Evolutionary conservation across 164 flowering plant genomes (phyloP), one percentile per base, ranked within the genome.

Genomic region (Magnolia officinalis): DNA sequence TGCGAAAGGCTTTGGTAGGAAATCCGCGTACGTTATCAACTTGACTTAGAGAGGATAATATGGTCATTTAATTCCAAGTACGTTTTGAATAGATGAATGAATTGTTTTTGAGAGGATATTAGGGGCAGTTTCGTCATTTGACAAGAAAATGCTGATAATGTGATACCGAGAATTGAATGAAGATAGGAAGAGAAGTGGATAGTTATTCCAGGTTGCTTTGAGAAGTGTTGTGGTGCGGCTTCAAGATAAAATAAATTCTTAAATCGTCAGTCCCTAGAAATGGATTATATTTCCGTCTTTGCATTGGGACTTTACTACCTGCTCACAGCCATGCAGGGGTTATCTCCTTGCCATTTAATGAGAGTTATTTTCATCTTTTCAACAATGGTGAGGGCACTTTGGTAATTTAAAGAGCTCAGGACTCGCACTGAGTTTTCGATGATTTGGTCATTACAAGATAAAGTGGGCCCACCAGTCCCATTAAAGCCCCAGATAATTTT

Each of bases 151-250:
- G 14, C 11, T 59, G n/a, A 13, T 59, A 2, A 59, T 1, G 4
- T 5, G 9, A 23, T 8, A 19, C 2, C 19, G 26, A 64, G 67
- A 13, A 21, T 19, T 64, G 67, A 64, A 64, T 64, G 67, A 21
- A 64, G 23, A 11, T n/a, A 19, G 24, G 23, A 5, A 19, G 24
- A 64, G 2, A 5, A 64, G 16, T 64, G 19, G 20, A 0, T 7
- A 8, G 13, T 64, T 20, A 21, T 64, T 64, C 19, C 67, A 64
- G 67, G 67, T 64, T 64, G 67, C 67, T 64, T 64, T 21, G 67
- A 64, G 23, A 64, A 64, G 26, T n/a, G 67, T 64, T 64, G 10
- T 0, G 8, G 21, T 9, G 21, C 24, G 1, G 67, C 8, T 64
- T 19, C 67, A 64, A 64, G 67, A 64, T 0, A 64, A 8, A 64